Evolutionary conservation across 2,329 filamentous ascomycete genomes (phyloP), one percentile per base, ranked within the genome.

Genomic region (Capronia epimyces): DNA sequence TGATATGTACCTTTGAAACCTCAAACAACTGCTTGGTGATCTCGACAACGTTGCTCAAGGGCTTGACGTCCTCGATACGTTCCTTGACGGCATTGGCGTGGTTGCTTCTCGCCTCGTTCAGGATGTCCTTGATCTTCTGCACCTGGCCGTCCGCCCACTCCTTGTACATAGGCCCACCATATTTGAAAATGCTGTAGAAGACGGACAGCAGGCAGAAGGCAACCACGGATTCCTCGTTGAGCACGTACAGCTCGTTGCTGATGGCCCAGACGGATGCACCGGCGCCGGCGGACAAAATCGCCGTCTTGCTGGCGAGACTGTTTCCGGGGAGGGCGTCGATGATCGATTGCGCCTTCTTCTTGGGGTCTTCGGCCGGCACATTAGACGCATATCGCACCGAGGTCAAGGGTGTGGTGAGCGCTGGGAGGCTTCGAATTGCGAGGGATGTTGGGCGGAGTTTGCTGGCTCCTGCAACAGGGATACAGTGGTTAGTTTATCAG

Each of bases 221-320:
- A 68, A 95, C 87, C 69, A 98, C 87, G 59, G 90, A 87, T 80
- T 98, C 93, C 81, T 98, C 93, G 78, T 98, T 98, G 75, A 98
- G 81, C 71, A 98, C 89, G 76, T 96, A 97, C 79, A 97, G 89
- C 82, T 98, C 93, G 77, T 95, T 98, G 84, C 87, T 94, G 76
- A 98, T 89, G 67, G 89, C 93, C 70, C 93, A 95, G 72, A 95
- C 81, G 67, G 87, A 90, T 65, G 95, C 75, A 75, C 87, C 91
- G 67, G 93, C 88, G 61, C 86, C 85, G 65, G 89, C 90, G 68
- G 91, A 97, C 67, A 98, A 86, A 70, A 96, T 91, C 67, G 93
- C 93, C 64, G 89, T 89, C 85, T 98, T 98, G 74, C 89, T 94
- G 69, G 95, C 77, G 61, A 96, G 78, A 68, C 81, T 91, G 81